Conservation (phyloP, 345 rosid genomes). For the Noccaea caerulescens region DNA sequence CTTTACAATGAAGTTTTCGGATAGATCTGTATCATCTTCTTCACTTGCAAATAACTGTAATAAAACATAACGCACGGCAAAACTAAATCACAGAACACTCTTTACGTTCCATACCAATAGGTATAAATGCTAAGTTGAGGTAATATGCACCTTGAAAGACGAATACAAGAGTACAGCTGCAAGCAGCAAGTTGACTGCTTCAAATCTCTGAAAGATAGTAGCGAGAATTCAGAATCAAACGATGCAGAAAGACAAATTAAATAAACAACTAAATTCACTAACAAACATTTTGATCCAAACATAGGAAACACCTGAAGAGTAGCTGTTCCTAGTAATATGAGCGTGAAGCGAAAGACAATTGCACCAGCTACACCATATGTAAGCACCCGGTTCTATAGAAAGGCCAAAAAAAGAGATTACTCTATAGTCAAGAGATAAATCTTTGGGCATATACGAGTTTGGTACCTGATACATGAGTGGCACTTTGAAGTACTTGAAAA, state of each 20-base stretch:
- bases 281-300: constrained; percentile 6
- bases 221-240: constrained; percentile 22
- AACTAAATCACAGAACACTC: neutral
- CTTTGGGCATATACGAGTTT: constrained; percentile 2
- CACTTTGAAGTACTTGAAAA: constrained; percentile 95
- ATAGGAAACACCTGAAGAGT: constrained; percentile 77
- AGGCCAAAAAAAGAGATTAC: constrained; percentile 20
- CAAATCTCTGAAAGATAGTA: constrained; percentile 66
- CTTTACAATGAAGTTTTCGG: constrained; percentile 86
- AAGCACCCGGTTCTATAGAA: constrained; percentile 72
- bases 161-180: constrained; percentile 85
- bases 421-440: constrained; percentile 24
- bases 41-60: constrained; percentile 74
- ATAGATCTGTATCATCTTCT: constrained; percentile 80
- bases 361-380: constrained; percentile 95
- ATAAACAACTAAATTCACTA: neutral
- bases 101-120: constrained; percentile 13
- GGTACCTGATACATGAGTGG: constrained; percentile 85
- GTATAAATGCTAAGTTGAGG: constrained; percentile 19
- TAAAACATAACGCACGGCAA: constrained; percentile 14
- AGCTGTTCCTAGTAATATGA: constrained; percentile 87
- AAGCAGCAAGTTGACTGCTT: constrained; percentile 77
- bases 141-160: constrained; percentile 69
- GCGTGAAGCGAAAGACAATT: constrained; percentile 67
- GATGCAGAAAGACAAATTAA: neutral